Evolutionary conservation across 1,284 basidiomycete species (phyloP), one percentile per base, ranked within the genome.

Genomic region (Cutaneotrichosporon arboriforme): DNA sequence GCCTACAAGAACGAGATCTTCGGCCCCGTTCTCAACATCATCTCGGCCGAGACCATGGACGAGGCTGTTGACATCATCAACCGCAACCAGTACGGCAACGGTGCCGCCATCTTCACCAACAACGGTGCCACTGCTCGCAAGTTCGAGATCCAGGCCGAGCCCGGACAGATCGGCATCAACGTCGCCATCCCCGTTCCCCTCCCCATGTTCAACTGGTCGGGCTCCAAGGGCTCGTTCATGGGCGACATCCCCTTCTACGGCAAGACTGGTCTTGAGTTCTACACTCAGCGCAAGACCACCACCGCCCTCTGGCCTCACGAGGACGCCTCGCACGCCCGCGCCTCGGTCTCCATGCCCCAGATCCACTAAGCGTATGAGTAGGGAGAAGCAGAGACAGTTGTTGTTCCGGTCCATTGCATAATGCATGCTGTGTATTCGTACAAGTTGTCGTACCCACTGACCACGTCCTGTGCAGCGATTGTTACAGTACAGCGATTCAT

Each of bases 1-100:
- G 90, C 87, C 61, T 97, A 98, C 78, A 92, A 89, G 59, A 84
- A 91, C 69, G 93, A 97, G 74, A 96, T 97, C 62, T 97, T 97
- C 65, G 94, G 93, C 2, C 94, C 94, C 3, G 93, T 87, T 0
- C 80, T 98, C 38, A 79, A 86, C 20, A 80, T 96, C 49, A 72
- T 97, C 61, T 80, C 83, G 51, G 89, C 87, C 7, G 84, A 91
- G 51, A 90, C 86, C 1, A 79, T 98, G 43, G 92, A 97, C 62
- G 90, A 97, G 62, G 94, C 92, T 18, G 81, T 97, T 57, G 83
- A 84, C 35, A 84, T 96, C 60, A 85, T 97, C 77, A 97, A 97
- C 76, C 76, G 79, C 51, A 97, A 96, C 77, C 81, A 77, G 68
- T 96, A 89, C 65, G 78, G 92, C 7, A 97, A 97, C 69, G 93